Evolutionary conservation across 2,329 filamentous ascomycete genomes (phyloP), one percentile per base, ranked within the genome.

Genomic region (Aschersonia sp.): DNA sequence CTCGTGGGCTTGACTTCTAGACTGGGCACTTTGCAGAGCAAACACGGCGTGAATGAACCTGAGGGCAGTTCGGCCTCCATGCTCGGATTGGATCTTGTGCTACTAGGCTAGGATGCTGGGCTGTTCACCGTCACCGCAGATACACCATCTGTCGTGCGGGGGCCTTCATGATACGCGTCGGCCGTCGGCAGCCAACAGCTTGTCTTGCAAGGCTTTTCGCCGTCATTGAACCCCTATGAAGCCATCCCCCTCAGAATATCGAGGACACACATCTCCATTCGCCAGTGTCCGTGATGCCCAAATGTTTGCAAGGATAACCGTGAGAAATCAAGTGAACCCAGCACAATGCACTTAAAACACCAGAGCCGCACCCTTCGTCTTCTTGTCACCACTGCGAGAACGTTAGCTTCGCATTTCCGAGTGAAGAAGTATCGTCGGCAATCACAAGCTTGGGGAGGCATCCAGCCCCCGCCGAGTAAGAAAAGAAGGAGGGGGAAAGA

Each of bases 281-380:
- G 68, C 67, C 68, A 64, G 63, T 66, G 64, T 69, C 68, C 68
- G 67, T 68, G 65, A 68, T 68, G 63, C 64, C 67, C 65, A 58
- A 60, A 64, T 64, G 61, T 62, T 39, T 64, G 63, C 63, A 65
- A 67, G 60, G 60, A 66, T 60, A 68, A 65, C 60, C 63, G 65
- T 61, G 57, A 65, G 60, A 62, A 61, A 63, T 61, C 63, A 54
- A 61, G 59, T 64, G 60, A 63, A 60, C 60, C 62, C 58, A 64
- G 62, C 59, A 63, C 65, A 72, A 72, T 64, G 68, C 72, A 78
- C 75, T 83, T 95, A 98, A 82, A 98, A 98, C 66, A 98, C 92
- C 68, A 98, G 83, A 73, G 92, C 92, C 65, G 92, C 92, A 85
- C 92, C 92, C 88, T 98, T 98, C 65, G 92, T 98, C 87, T 98